A percentile compares a stretch with the other conserved stretches of the same genome.
phyloP scores from a whole-genome alignment of 495 filamentous ascomycete species.

The Lasiosphaeria ovina region DNA sequence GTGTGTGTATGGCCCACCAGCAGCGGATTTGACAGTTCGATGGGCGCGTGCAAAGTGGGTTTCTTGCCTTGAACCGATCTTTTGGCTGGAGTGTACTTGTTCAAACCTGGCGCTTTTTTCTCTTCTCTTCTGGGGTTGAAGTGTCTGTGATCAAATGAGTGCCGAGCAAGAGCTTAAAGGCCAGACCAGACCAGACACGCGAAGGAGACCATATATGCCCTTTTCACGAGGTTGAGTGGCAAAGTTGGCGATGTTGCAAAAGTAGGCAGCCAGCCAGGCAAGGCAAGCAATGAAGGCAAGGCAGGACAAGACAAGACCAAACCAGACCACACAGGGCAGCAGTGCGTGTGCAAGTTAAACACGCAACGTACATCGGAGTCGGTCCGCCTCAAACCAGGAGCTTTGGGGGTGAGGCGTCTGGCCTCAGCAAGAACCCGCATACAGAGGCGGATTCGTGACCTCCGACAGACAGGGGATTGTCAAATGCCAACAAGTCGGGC shows the following conservation, averaged over 20 bases:
- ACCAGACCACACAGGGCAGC: background rate
- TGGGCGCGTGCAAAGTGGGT: constrained; percentile 20
- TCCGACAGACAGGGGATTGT: constrained; percentile 15
- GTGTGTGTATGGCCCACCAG: constrained; percentile 15
- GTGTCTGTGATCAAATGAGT: constrained; percentile 3
- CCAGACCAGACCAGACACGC: constrained; percentile 18
- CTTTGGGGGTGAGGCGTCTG: constrained; percentile 16
- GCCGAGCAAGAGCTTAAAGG: background rate
- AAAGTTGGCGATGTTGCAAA: constrained; percentile 28
- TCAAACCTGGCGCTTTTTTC: background rate
- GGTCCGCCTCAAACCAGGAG: constrained; percentile 17
- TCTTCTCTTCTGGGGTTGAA: background rate
- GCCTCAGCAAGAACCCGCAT: constrained; percentile 27
- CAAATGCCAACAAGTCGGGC: constrained; percentile 22
- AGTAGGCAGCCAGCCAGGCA: constrained; percentile 6
- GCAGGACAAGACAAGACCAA: constrained; percentile 9
- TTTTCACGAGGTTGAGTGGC: constrained; percentile 24
- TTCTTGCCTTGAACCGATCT: constrained; percentile 7
- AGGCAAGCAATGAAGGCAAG: constrained; percentile 7
- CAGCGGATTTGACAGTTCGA: constrained; percentile 21
- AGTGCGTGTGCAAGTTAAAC: constrained; percentile 16
- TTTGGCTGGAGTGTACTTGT: constrained; percentile 4
- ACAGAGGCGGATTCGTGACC: constrained; percentile 26
- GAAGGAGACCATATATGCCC: constrained; percentile 33
- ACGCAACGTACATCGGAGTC: constrained; percentile 9